Conservation (phyloP, 2,329 filamentous ascomycete genomes). For the Penicillium concentricum region DNA sequence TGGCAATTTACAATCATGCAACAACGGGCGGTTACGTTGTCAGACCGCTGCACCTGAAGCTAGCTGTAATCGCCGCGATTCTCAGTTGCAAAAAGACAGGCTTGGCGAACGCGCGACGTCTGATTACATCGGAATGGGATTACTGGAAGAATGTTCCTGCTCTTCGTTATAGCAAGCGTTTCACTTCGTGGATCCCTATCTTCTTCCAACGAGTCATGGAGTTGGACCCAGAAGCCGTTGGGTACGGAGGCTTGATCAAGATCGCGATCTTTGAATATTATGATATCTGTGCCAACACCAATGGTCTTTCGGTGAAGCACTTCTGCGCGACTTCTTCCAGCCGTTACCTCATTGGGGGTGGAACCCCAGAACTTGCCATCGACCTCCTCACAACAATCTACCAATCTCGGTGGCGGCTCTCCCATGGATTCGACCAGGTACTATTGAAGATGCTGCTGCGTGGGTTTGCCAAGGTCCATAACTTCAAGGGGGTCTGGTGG, state of each 20-base stretch:
- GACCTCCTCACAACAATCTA: constrained; percentile 38
- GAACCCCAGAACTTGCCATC: constrained; percentile 30
- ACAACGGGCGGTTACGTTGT: constrained; percentile 30
- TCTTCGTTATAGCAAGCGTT: constrained; percentile 20
- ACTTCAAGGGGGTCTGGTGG: constrained; percentile 42
- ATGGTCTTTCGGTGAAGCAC: constrained; percentile 36
- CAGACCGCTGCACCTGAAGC: constrained; percentile 36
- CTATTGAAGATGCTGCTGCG: constrained; percentile 41
- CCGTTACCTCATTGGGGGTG: constrained; percentile 28
- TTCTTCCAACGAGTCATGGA: constrained; percentile 39
- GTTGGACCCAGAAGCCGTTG: constrained; percentile 15
- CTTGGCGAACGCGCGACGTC: constrained; percentile 28
- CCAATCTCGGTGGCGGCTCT: constrained; percentile 36
- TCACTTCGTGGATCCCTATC: constrained; percentile 28
- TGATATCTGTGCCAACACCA: constrained; percentile 34
- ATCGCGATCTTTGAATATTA: constrained; percentile 42
- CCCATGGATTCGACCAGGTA: constrained; percentile 35
- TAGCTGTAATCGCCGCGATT: constrained; percentile 39
- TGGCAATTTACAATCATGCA: constrained; percentile 33
- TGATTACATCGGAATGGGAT: constrained; percentile 33
- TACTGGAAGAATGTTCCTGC: constrained; percentile 10
- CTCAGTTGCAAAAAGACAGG: constrained; percentile 28
- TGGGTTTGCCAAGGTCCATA: constrained; percentile 29
- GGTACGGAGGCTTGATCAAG: constrained; percentile 31
- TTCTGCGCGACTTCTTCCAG: constrained; percentile 32